These are phyloP conservation scores for Aspergillus pseudonomiae DNA, from an alignment of 2,329 filamentous ascomycete species.

Conservation along the genomic window DNA sequence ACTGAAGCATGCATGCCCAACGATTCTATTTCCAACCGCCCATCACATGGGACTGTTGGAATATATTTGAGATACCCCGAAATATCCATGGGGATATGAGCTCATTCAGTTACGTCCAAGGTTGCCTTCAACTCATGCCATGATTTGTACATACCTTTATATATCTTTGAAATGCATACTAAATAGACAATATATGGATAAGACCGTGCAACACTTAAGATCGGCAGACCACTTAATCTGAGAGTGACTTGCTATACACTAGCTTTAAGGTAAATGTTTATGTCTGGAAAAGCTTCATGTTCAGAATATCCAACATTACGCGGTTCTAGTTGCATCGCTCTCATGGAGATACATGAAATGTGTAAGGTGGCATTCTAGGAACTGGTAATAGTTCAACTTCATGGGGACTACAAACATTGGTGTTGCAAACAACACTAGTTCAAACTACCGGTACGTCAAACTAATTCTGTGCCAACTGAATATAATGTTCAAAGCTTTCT, in stretches of 20 bases:
- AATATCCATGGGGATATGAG: not conserved
- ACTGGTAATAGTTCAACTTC: not conserved
- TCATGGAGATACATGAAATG: not conserved
- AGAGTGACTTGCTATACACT: not conserved
- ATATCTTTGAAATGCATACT: not conserved
- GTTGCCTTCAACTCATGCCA: not conserved
- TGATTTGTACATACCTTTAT: not conserved
- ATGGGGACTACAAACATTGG: too few species aligned
- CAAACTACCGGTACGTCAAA: not conserved
- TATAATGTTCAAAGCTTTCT: slow-evolving; percentile 5
- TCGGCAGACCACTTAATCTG: not conserved
- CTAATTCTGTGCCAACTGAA: not conserved
- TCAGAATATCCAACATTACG: not conserved
- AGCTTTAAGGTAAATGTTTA: not conserved
- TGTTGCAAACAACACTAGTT: too few species aligned
- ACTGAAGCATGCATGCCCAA: not conserved
- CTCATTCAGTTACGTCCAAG: not conserved
- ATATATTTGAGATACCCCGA: not conserved
- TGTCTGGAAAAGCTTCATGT: not conserved
- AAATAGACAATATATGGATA: not conserved
- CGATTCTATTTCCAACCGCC: not conserved
- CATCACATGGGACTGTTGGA: not conserved
- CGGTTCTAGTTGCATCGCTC: not conserved
- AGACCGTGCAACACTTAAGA: not conserved
- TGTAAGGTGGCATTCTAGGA: not conserved